Conservation (phyloP, 345 rosid genomes). For the Eucalyptus sideroxylon region DNA sequence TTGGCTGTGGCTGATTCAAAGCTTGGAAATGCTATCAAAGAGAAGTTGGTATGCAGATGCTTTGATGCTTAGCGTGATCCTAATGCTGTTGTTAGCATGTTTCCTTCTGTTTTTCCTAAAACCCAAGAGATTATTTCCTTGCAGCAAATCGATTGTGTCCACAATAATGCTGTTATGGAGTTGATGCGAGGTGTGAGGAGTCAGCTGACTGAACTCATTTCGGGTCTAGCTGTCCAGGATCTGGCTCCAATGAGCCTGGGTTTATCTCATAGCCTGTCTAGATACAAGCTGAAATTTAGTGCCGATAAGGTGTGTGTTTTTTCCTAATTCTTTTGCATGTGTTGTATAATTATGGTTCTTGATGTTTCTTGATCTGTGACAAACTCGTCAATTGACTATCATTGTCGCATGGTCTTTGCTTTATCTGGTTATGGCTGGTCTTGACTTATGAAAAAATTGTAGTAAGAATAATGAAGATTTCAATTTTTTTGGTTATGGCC, state of each 20-base stretch:
- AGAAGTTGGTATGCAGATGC: constrained; percentile 46
- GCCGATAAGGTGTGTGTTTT: constrained; percentile 68
- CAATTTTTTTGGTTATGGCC: not conserved
- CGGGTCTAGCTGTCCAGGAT: constrained; percentile 72
- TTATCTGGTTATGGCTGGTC: not conserved
- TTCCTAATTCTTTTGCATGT: not conserved
- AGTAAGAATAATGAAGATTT: not conserved
- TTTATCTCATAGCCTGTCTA: constrained; percentile 82
- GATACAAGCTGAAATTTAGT: constrained; percentile 88
- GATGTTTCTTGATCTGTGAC: not conserved
- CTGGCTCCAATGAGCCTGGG: constrained; percentile 96
- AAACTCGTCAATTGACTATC: not conserved
- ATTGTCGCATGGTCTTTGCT: not conserved
- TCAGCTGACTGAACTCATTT: constrained; percentile 76
- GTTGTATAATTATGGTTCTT: not conserved
- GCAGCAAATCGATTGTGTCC: constrained; percentile 92
- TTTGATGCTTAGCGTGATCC: not conserved
- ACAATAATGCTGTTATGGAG: constrained; percentile 87
- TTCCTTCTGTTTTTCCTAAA: not conserved
- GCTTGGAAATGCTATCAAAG: constrained; percentile 91
- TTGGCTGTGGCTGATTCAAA: constrained; percentile 85
- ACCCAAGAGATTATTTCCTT: not conserved
- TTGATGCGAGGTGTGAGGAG: constrained; percentile 77
- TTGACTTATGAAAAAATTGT: not conserved
- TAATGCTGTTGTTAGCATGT: not conserved